phyloP scores from a whole-genome alignment of 257 asterid species.

The Solanum dulcamara region DNA sequence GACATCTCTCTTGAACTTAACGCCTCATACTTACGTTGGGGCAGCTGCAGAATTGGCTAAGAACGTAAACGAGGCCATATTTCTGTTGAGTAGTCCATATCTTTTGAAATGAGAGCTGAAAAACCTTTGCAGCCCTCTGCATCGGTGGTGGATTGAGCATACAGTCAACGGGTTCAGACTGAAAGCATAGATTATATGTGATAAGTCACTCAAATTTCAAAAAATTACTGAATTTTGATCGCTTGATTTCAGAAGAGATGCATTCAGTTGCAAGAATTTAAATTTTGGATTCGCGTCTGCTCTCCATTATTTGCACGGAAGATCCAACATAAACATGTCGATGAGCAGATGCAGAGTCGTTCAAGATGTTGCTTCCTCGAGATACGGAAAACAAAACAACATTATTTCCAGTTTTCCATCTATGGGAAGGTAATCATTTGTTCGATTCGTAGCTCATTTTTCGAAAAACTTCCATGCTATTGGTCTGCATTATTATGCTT shows the following conservation, averaged over 20 bases:
- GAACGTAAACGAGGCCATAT: slow-evolving; percentile 7
- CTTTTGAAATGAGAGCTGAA: background rate
- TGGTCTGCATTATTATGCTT: background rate
- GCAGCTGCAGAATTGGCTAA: slow-evolving; percentile 39
- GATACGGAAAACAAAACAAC: background rate
- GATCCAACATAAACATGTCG: background rate
- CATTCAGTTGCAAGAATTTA: background rate
- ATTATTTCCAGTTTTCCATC: background rate
- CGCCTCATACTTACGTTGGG: slow-evolving; percentile 71
- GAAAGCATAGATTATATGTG: background rate
- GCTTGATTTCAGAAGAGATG: background rate
- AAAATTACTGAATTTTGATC: background rate
- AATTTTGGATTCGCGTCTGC: background rate
- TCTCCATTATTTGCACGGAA: background rate
- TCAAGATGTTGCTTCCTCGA: background rate
- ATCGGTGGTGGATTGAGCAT: background rate
- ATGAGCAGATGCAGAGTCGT: background rate
- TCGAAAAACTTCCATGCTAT: background rate
- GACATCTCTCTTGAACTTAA: slow-evolving; percentile 43
- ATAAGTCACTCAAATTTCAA: background rate
- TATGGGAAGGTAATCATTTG: background rate
- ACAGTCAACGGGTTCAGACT: background rate
- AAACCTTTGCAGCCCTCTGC: background rate
- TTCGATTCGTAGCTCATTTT: background rate
- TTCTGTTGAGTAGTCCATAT: slow-evolving; percentile 7